A percentile compares a stretch with the other conserved stretches of the same genome.
These are phyloP conservation scores for Trichoderma guizhouense DNA, from an alignment of 2,329 filamentous ascomycete genomes.

Conservation along the genomic window DNA sequence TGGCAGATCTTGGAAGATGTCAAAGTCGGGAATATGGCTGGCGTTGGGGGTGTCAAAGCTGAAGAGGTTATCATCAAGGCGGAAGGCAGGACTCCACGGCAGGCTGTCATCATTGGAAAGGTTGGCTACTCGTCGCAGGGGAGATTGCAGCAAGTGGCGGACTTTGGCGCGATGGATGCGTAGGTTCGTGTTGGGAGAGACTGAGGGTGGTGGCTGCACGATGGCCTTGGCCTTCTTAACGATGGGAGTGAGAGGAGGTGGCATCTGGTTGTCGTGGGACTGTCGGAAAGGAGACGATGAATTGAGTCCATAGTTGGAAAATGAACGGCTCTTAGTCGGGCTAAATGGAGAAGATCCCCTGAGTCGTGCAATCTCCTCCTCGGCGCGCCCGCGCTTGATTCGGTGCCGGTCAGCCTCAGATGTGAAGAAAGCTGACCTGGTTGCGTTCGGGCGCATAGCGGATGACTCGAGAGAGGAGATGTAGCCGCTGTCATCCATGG, in stretches of 20 bases:
- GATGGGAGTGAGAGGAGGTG: constrained; percentile 77
- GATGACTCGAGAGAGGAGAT: constrained; percentile 96
- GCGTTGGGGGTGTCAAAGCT: constrained; percentile 46
- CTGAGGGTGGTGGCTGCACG: constrained; percentile 59
- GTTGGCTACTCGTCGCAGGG: constrained; percentile 49
- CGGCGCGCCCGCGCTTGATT: constrained; percentile 84
- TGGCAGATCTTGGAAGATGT: constrained; percentile 54
- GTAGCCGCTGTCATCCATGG: constrained; percentile 91
- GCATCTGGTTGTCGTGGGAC: constrained; percentile 55
- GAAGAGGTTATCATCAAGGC: constrained; percentile 56
- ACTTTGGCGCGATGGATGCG: constrained; percentile 84
- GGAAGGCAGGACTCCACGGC: constrained; percentile 66
- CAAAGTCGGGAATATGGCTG: constrained; percentile 53
- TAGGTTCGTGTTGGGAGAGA: constrained; percentile 90
- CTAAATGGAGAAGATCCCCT: constrained; percentile 92
- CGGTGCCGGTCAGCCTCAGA: constrained; percentile 77
- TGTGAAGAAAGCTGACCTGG: constrained; percentile 61
- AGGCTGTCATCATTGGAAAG: constrained; percentile 42
- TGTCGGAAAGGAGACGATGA: constrained; percentile 69
- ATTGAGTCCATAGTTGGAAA: constrained; percentile 47
- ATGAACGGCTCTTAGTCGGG: constrained; percentile 67
- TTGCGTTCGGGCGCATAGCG: constrained; percentile 67
- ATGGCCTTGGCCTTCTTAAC: constrained; percentile 77
- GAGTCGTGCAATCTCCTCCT: constrained; percentile 92
- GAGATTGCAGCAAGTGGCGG: constrained; percentile 75